phyloP scores from a whole-genome alignment of 2,329 filamentous ascomycete genomes.

The Septoria petroselini region DNA sequence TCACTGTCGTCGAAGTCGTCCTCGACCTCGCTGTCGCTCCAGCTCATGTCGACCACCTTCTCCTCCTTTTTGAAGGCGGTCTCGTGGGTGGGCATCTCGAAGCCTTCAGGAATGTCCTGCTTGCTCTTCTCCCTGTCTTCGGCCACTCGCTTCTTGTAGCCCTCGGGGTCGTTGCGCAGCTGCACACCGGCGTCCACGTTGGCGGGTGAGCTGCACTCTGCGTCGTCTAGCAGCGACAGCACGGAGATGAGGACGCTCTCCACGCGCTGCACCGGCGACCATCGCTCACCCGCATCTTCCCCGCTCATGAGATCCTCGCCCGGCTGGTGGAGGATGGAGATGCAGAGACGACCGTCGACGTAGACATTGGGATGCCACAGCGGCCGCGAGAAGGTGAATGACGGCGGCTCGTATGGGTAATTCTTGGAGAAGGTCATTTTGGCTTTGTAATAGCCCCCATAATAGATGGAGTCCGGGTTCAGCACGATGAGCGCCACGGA shows the following conservation, averaged over 20 bases:
- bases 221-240: conserved; percentile 85
- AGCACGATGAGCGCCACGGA: conserved; percentile 84
- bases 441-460: conserved; percentile 90
- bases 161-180: conserved; percentile 68
- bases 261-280: conserved; percentile 89
- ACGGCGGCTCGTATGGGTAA: conserved; percentile 87
- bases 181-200: conserved; percentile 91
- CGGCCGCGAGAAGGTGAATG: conserved; percentile 76
- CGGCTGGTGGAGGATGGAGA: conserved; percentile 90
- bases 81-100: conserved; percentile 74
- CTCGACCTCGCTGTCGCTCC: conserved; percentile 56
- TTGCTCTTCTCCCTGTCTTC: conserved; percentile 71
- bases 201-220: conserved; percentile 87
- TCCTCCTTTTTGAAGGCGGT: conserved; percentile 59
- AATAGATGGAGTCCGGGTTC: conserved; percentile 86
- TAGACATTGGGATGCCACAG: conserved; percentile 96
- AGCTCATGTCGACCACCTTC: conserved; percentile 66
- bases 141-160: conserved; percentile 68
- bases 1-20: conserved; percentile 76
- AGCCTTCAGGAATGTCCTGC: conserved; percentile 73
- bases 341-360: conserved; percentile 83
- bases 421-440: conserved; percentile 83
- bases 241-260: conserved; percentile 94
- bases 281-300: conserved; percentile 83
- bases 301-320: conserved; percentile 92